Percentiles rank a stretch among this genome's conserved stretches.
These are phyloP conservation scores for Pittosporum tobira DNA, from an alignment of 129 eudicot genomes.

Conservation along the genomic window DNA sequence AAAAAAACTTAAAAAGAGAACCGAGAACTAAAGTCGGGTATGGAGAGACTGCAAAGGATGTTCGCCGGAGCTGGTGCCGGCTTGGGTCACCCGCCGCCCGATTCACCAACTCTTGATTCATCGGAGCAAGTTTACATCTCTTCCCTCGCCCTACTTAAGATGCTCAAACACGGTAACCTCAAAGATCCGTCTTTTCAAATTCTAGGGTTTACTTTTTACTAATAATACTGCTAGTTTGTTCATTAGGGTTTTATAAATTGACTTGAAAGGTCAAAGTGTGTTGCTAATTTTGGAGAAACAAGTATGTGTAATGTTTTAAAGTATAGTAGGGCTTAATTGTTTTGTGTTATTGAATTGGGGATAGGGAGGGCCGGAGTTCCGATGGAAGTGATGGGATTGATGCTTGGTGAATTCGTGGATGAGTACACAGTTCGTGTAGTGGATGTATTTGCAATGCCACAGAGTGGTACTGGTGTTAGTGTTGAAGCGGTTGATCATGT, in stretches of 20 bases:
- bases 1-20: no score
- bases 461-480: conserved; percentile 97
- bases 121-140: conserved; percentile 97
- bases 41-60: conserved; percentile 85
- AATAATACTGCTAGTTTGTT: no score
- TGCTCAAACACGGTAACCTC: conserved; percentile 85
- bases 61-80: conserved; percentile 95
- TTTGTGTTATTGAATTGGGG: conserved; percentile 1
- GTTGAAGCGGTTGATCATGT: conserved; percentile 98
- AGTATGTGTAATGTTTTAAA: no score
- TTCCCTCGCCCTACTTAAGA: conserved; percentile 79
- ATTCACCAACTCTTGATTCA: conserved; percentile 84
- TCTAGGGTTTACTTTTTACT: conserved; percentile 18
- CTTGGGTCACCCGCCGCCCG: conserved; percentile 85
- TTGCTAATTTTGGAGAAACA: no score
- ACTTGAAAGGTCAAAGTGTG: no score
- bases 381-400: conserved; percentile 97
- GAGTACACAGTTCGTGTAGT: conserved; percentile 93
- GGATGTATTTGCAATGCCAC: conserved; percentile 96
- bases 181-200: neutral
- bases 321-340: conserved; percentile 10
- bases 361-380: conserved; percentile 98
- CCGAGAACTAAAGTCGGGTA: no score
- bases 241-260: no score
- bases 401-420: conserved; percentile 96